A percentile compares a stretch with the other conserved stretches of the same genome.
These are phyloP conservation scores for Phaeosphaeriaceae sp. DNA, from an alignment of 2,329 filamentous ascomycete species.

Conservation along the genomic window DNA sequence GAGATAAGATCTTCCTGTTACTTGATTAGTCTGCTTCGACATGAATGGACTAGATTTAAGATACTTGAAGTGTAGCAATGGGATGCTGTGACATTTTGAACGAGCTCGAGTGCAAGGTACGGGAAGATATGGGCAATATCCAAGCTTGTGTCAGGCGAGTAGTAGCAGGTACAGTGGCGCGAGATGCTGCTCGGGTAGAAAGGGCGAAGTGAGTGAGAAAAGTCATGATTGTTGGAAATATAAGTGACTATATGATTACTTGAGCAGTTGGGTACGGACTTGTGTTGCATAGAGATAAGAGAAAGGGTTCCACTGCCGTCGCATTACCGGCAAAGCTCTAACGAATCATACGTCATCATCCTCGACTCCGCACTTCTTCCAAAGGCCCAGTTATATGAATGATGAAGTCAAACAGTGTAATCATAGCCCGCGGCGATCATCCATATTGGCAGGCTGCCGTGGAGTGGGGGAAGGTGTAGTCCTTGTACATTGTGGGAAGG, in stretches of 20 bases:
- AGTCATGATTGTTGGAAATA: constrained; percentile 28
- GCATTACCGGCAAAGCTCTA: constrained; percentile 1
- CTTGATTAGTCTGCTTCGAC: constrained; percentile 13
- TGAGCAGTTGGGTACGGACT: constrained; percentile 2
- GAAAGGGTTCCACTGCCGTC: constrained; percentile 9
- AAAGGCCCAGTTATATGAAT: neutral
- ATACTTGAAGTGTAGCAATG: constrained; percentile 49
- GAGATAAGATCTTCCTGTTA: constrained; percentile 68
- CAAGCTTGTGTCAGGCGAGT: constrained; percentile 27
- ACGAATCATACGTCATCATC: constrained; percentile 5
- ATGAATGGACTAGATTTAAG: neutral
- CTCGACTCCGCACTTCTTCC: constrained; percentile 2
- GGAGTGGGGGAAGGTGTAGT: too few species aligned
- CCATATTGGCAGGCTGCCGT: too few species aligned
- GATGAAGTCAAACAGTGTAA: too few species aligned
- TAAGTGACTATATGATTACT: constrained; percentile 20
- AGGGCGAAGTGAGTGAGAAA: constrained; percentile 34
- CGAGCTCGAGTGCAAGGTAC: constrained; percentile 34
- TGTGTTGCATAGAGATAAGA: constrained; percentile 27
- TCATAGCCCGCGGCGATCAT: too few species aligned
- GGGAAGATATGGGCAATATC: constrained; percentile 14
- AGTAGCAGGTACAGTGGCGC: constrained; percentile 35
- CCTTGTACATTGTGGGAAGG: too few species aligned
- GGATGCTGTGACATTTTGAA: constrained; percentile 45
- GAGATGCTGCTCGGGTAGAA: constrained; percentile 38